Evolutionary conservation across 306 rosid genomes (phyloP), one percentile per base, ranked within the genome.

Genomic region (Dicorynia guianensis): DNA sequence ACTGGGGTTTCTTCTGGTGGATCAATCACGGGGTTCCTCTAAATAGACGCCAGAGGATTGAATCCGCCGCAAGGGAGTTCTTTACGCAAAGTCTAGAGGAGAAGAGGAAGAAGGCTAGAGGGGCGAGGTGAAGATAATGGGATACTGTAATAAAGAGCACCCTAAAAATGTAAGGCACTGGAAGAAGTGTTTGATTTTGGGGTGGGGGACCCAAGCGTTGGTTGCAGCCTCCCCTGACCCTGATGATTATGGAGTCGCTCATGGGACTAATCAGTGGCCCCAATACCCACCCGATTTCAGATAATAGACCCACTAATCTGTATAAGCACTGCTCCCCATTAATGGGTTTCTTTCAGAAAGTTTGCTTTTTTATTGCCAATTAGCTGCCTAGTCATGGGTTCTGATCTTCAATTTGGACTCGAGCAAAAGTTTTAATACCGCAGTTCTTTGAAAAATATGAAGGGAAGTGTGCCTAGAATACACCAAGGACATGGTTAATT

Each of bases 1-100:
- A 87, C 2, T 88, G 97, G 96, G 97, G 97, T 1, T 93, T 90
- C 84, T 93, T 90, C 78, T 89, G 83, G 61, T 88, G 85, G 79
- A 75, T 77, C 64, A 92, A 92, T 82, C 97, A 88, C 39, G 90
- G 90, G 0, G 87, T 92, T 33, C 71, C 89, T 0, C 19, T 52
- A 13, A 79, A 79, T 62, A 50, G 59, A 42, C 74, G 80, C 13
- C 72, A 71, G 49, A 78, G 55, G 66, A 47, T 86, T 0, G 86
- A 83, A 17, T 48, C 53, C 4, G 86, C 79, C 0, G 72, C 90
- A 6, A 76, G 69, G 25, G 8, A 57, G 78, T 91, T 89, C 86
- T 91, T 91, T 72, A 79, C 85, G 2, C 89, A 50, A 72, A 83
- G 83, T 4, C 34, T 75, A 76, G 91, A 89, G 54, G 90, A 87